Evolutionary conservation across 345 rosid species (phyloP).

Genomic region (Salix suchowensis): DNA sequence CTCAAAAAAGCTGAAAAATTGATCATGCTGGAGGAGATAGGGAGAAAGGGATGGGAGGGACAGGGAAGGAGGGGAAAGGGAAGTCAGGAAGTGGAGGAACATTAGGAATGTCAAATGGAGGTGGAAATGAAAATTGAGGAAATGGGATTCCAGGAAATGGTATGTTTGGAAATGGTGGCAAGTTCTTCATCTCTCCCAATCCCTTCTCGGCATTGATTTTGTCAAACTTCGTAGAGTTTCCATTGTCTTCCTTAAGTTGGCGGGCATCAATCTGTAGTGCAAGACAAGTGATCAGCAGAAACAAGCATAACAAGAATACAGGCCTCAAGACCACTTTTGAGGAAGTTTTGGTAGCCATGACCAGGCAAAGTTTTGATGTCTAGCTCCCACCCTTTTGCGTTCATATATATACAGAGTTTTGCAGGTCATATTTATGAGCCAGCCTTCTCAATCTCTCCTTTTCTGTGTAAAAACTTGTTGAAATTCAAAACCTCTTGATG

Average conservation of each 20-base stretch:
- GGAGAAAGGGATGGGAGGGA: constrained; percentile 8
- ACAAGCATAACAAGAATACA: background rate
- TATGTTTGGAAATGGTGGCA: background rate
- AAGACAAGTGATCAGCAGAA: background rate
- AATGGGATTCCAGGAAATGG: constrained; percentile 10
- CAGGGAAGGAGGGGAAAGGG: background rate
- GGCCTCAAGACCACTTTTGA: background rate
- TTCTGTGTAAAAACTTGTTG: background rate
- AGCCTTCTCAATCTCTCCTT: background rate
- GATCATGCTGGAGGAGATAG: constrained; percentile 2
- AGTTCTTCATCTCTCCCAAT: constrained; percentile 1
- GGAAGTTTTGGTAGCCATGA: background rate
- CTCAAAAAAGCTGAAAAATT: background rate
- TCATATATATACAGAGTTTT: background rate
- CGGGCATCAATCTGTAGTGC: background rate
- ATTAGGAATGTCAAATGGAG: constrained; percentile 12
- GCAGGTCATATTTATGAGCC: background rate
- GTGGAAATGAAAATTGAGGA: constrained; percentile 12
- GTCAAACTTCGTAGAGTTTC: background rate
- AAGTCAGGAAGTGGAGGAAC: constrained; percentile 9
- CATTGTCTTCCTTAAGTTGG: background rate
- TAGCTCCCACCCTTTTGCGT: background rate
- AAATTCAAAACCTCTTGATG: background rate
- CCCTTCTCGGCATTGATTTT: background rate
- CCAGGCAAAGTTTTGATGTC: background rate